phyloP scores from a whole-genome alignment of 1,284 basidiomycete genomes.

The Trichosporon coremiiforme region DNA sequence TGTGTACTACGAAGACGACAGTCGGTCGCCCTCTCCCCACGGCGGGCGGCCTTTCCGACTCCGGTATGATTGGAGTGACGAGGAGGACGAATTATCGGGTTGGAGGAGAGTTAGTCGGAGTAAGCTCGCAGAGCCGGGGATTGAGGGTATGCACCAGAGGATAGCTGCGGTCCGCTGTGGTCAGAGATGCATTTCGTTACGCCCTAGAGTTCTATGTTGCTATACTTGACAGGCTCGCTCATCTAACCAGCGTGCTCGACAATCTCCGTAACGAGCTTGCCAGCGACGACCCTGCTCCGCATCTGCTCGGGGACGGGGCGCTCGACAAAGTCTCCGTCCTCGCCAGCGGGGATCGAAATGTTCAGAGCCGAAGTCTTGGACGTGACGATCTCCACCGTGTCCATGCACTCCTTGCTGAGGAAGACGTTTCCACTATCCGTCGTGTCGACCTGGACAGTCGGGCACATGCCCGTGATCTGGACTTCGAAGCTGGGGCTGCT shows the following conservation, averaged over 20 bases:
- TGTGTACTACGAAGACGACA: too few relatives aligned
- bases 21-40: too few relatives aligned
- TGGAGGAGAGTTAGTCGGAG: too few relatives aligned
- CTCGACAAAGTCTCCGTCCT: conserved; percentile 89
- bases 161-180: too few relatives aligned
- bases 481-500: conserved; percentile 89
- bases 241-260: conserved; percentile 91
- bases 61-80: too few relatives aligned
- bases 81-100: too few relatives aligned
- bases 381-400: conserved; percentile 79
- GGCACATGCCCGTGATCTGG: conserved; percentile 85
- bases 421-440: conserved; percentile 96
- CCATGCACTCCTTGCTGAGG: conserved; percentile 78
- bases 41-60: too few relatives aligned
- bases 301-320: conserved; percentile 94
- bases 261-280: conserved; percentile 80
- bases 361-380: conserved; percentile 96
- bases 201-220: not conserved
- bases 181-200: too few relatives aligned
- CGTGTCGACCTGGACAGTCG: conserved; percentile 90
- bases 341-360: conserved; percentile 76
- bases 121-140: too few relatives aligned
- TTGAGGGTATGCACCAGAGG: too few relatives aligned
- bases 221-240: not conserved
- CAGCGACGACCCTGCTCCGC: conserved; percentile 75